phyloP scores from a whole-genome alignment of 768 basidiomycete species.

The Phanerochaete sordida region DNA sequence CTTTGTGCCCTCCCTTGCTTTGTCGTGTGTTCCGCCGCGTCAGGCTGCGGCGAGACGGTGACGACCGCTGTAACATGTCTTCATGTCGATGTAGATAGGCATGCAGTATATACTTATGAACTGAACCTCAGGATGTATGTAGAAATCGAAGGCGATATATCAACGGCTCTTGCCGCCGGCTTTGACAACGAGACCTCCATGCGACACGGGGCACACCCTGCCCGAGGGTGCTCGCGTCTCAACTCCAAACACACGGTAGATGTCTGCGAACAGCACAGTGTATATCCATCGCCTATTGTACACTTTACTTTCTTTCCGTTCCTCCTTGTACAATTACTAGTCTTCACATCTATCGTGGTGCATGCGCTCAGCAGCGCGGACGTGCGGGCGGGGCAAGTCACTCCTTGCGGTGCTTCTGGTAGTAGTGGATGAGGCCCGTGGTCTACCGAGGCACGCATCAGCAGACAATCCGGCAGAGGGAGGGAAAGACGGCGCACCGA shows the following conservation, averaged over 20 bases:
- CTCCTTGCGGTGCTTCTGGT: slow-evolving; percentile 85
- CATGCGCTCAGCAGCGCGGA: background rate
- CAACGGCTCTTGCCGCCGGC: no score
- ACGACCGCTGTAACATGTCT: no score
- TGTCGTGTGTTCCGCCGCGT: background rate
- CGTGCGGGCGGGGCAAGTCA: slow-evolving; percentile 25
- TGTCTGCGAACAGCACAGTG: no score
- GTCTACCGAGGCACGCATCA: slow-evolving; percentile 48
- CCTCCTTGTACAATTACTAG: background rate
- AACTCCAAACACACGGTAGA: no score
- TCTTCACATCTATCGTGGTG: background rate
- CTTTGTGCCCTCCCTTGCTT: background rate
- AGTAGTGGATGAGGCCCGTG: slow-evolving; percentile 94
- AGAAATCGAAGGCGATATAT: no score
- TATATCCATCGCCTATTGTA: background rate
- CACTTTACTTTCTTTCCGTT: background rate
- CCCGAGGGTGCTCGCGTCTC: no score
- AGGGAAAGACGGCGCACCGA: slow-evolving; percentile 42
- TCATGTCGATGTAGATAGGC: no score
- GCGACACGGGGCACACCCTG: no score
- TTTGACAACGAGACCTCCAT: no score
- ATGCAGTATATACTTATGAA: no score
- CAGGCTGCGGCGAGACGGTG: no score
- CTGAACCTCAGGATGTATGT: no score
- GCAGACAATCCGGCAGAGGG: background rate